phyloP scores from a whole-genome alignment of 139 green algal species.

The Closterium sp. region DNA sequence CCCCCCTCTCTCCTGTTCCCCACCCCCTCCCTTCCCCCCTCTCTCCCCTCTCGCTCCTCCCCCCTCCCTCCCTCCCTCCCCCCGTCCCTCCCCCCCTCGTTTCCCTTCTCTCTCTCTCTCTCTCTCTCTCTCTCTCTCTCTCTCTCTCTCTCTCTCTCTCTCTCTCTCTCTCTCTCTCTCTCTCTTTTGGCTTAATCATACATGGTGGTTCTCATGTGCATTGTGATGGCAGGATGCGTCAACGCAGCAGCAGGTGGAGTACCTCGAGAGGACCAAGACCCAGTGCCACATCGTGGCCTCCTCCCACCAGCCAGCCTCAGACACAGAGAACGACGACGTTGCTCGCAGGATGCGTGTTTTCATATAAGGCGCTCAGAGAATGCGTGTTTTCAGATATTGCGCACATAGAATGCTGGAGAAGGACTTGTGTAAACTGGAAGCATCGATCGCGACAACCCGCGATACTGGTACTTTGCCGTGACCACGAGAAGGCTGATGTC shows the following conservation, averaged over 20 bases:
- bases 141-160: no score
- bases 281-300: not conserved
- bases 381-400: not conserved
- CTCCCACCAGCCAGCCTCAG: not conserved
- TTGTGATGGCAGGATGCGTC: not conserved
- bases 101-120: no score
- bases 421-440: slow-evolving; percentile 10
- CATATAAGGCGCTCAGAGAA: no score
- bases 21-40: no score
- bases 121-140: no score
- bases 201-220: not conserved
- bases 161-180: no score
- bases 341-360: not conserved
- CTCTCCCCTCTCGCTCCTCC: not conserved
- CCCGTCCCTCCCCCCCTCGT: no score
- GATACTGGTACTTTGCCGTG: not conserved
- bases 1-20: no score
- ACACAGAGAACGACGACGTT: not conserved
- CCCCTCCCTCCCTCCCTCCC: no score
- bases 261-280: not conserved
- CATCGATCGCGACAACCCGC: not conserved
- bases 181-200: no score
- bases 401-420: not conserved
- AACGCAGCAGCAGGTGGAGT: not conserved
- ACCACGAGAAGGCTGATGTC: slow-evolving; percentile 31